Conservation (phyloP, 176 grass and related monocot species). For the Lolium multiflorum region DNA sequence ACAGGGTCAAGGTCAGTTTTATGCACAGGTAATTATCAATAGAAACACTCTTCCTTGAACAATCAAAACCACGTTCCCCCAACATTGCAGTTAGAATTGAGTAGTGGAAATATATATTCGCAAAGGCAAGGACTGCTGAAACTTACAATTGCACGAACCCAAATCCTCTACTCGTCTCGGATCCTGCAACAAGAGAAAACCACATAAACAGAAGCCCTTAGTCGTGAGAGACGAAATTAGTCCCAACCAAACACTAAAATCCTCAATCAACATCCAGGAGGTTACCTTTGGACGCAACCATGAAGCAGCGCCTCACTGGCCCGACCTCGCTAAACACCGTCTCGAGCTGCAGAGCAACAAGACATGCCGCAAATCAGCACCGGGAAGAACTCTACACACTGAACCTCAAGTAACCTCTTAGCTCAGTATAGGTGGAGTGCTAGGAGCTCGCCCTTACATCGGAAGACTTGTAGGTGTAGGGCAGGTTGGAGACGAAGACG, state of each 20-base stretch:
- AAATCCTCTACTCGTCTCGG: slow-evolving; percentile 78
- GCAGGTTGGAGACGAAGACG: slow-evolving; percentile 85
- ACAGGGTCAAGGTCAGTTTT: background rate
- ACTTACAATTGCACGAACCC: slow-evolving; percentile 94
- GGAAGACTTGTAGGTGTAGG: slow-evolving; percentile 84
- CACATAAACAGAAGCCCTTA: background rate
- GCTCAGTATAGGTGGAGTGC: background rate
- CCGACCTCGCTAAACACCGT: slow-evolving; percentile 86
- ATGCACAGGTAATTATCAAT: background rate
- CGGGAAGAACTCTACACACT: too few relatives aligned
- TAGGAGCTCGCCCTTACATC: slow-evolving; percentile 45
- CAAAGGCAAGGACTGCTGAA: background rate
- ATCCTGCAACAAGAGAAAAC: slow-evolving; percentile 55
- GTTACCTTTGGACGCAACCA: slow-evolving; percentile 87
- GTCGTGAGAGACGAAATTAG: background rate
- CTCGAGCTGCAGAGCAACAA: slow-evolving; percentile 65
- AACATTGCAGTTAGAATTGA: background rate
- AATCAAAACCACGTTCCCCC: background rate
- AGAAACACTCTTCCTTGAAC: slow-evolving; percentile 22
- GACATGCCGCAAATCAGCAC: too few relatives aligned
- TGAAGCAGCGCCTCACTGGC: slow-evolving; percentile 91
- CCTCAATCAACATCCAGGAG: too few relatives aligned
- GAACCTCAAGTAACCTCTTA: background rate
- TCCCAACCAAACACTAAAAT: background rate
- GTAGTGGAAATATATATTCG: background rate